Conservation (phyloP, 2,329 filamentous ascomycete species). For the Neophaeococcomyces aloes region DNA sequence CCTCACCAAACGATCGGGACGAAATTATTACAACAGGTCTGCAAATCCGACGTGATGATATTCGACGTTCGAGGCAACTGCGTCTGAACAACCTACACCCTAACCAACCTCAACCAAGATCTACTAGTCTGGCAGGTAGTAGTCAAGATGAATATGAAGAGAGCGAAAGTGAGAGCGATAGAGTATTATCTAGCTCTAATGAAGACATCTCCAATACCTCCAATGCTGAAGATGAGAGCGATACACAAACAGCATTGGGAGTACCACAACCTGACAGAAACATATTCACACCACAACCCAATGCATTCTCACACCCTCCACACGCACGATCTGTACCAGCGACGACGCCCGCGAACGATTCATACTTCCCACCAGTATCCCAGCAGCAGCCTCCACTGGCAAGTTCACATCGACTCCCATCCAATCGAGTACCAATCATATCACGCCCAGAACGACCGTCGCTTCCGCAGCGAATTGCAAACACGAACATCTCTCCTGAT, state of each 20-base stretch:
- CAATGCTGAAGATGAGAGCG: constrained; percentile 51
- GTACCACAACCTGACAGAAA: constrained; percentile 41
- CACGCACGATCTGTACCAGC: constrained; percentile 40
- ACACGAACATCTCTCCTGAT: constrained; percentile 55
- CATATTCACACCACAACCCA: constrained; percentile 73
- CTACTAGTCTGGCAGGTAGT: constrained; percentile 46
- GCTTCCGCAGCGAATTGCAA: constrained; percentile 8
- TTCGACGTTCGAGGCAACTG: constrained; percentile 51
- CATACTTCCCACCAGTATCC: constrained; percentile 30
- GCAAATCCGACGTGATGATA: constrained; percentile 54
- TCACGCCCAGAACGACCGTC: constrained; percentile 22
- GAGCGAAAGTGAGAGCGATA: constrained; percentile 81
- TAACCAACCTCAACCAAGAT: constrained; percentile 31
- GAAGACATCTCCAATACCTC: constrained; percentile 38
- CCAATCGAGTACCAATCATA: constrained; percentile 12
- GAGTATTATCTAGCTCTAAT: constrained; percentile 53
- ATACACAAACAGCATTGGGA: constrained; percentile 74
- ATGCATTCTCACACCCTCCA: constrained; percentile 80
- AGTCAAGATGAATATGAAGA: constrained; percentile 94
- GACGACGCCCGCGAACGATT: constrained; percentile 25
- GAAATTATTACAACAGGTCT: constrained; percentile 87
- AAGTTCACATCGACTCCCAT: constrained; percentile 16
- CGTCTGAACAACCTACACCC: constrained; percentile 29
- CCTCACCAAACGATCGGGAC: constrained; percentile 59
- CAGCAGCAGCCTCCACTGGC: constrained; percentile 9